phyloP scores from a whole-genome alignment of 2,329 filamentous ascomycete genomes.

The Pseudocercospora ulei region DNA sequence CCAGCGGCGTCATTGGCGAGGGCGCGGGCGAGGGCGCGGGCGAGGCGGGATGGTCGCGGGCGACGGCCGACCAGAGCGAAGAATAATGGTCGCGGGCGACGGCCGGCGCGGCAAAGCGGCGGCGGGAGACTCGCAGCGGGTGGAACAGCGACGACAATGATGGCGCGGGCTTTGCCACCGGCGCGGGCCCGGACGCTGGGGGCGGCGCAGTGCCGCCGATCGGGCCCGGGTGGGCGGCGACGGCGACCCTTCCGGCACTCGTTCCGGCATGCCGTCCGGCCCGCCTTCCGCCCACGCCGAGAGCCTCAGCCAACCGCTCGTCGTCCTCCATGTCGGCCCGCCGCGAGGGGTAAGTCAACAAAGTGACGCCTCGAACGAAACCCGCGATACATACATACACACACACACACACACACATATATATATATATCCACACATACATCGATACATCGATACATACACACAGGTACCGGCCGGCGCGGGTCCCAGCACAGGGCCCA shows the following conservation, averaged over 20 bases:
- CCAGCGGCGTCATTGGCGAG: conserved; percentile 41
- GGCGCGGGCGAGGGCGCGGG: conserved; percentile 6
- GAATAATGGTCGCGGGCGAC: conserved; percentile 6
- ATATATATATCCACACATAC: too few species aligned
- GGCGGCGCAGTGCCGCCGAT: too few species aligned
- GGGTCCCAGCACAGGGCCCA: too few species aligned
- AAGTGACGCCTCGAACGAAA: neutral
- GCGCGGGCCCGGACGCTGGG: too few species aligned
- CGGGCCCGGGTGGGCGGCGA: neutral
- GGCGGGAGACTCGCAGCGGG: conserved; percentile 11
- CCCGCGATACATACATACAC: too few species aligned
- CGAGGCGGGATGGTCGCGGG: conserved; percentile 4
- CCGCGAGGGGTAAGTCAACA: neutral
- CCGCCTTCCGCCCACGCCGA: conserved; percentile 2
- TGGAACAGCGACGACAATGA: conserved; percentile 20
- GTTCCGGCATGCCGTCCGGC: conserved; percentile 4
- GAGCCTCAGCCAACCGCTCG: conserved; percentile 5
- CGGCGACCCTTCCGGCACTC: neutral
- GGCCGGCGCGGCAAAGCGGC: conserved; percentile 1
- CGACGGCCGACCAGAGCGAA: conserved; percentile 1
- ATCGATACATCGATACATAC: too few species aligned
- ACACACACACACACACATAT: too few species aligned
- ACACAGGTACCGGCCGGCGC: too few species aligned
- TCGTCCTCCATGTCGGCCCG: conserved; percentile 7
- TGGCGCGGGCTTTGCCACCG: too few species aligned